These are phyloP conservation scores for Arctostaphylos glauca DNA, from an alignment of 148 eudicot genomes.

Conservation along the genomic window DNA sequence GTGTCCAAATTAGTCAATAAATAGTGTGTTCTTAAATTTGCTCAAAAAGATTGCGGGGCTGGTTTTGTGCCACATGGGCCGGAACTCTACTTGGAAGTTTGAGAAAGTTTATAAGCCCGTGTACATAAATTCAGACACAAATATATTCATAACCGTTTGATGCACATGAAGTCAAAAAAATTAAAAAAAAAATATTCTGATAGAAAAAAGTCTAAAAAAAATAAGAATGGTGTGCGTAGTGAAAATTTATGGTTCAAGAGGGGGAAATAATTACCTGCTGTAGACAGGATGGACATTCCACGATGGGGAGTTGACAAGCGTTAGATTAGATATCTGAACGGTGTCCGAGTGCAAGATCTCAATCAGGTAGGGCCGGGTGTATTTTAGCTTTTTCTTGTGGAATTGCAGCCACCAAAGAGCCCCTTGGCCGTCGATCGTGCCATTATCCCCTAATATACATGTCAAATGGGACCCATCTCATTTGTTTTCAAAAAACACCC, in stretches of 20 bases:
- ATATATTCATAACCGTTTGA: too few relatives aligned
- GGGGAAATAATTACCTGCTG: constrained; percentile 53
- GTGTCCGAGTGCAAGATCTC: constrained; percentile 72
- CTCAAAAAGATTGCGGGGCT: neutral
- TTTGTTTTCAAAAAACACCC: neutral
- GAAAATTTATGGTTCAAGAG: neutral
- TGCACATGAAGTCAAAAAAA: too few relatives aligned
- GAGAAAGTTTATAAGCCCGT: neutral
- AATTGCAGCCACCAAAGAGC: constrained; percentile 81
- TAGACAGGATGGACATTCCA: constrained; percentile 90
- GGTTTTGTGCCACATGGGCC: neutral
- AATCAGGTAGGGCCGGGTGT: constrained; percentile 81
- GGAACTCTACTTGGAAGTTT: too few relatives aligned
- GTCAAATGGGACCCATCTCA: neutral
- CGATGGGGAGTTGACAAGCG: constrained; percentile 73
- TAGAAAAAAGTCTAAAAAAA: too few relatives aligned
- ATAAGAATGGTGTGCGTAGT: too few relatives aligned
- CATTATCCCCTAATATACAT: constrained; percentile 59
- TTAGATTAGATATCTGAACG: constrained; percentile 69
- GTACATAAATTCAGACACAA: too few relatives aligned
- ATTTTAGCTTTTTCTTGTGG: constrained; percentile 53
- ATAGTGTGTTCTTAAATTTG: too few relatives aligned
- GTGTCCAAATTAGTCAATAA: too few relatives aligned
- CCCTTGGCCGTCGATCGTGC: constrained; percentile 90
- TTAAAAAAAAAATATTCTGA: too few relatives aligned